Conservation (phyloP, 768 basidiomycete genomes). For the Xanthoconium purpureum region DNA sequence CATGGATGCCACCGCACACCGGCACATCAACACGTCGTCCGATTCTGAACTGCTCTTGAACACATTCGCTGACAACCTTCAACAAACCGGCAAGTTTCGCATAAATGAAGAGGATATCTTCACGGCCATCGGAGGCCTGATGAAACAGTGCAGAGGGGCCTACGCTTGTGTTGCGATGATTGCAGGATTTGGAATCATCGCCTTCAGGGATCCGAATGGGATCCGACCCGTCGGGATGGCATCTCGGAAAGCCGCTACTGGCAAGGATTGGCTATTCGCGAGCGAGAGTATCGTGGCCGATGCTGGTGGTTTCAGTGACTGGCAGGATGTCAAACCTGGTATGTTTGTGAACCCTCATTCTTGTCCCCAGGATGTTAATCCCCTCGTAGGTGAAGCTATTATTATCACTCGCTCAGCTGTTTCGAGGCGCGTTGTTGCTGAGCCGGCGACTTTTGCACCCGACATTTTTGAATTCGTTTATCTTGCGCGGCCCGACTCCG, state of each 20-base stretch:
- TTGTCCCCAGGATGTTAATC: conserved; percentile 1
- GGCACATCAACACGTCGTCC: conserved; percentile 98
- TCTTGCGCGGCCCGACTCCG: conserved; percentile 96
- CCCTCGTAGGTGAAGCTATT: conserved; percentile 76
- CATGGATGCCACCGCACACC: conserved; percentile 94
- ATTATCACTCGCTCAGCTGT: conserved; percentile 87
- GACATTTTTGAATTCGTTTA: conserved; percentile 99
- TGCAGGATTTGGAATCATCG: conserved; percentile 97
- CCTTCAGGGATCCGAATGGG: conserved; percentile 96
- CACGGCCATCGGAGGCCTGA: conserved; percentile 85
- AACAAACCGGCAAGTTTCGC: conserved; percentile 97
- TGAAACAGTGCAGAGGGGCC: conserved; percentile 84
- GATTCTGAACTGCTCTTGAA: conserved; percentile 97
- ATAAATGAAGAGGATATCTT: conserved; percentile 99
- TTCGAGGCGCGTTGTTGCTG: conserved; percentile 68
- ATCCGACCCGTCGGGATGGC: conserved; percentile 92
- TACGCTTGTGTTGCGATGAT: conserved; percentile 99
- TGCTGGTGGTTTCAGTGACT: conserved; percentile 85
- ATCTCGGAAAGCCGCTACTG: conserved; percentile 53
- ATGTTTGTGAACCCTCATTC: conserved; percentile 15
- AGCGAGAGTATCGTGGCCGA: conserved; percentile 97
- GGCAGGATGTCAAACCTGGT: conserved; percentile 94
- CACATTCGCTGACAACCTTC: conserved; percentile 95
- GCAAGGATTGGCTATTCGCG: conserved; percentile 85
- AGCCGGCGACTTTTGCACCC: conserved; percentile 79